Base-by-base conservation (phyloP, 257 asterid species). In the Gynochthodes officinalis region DNA sequence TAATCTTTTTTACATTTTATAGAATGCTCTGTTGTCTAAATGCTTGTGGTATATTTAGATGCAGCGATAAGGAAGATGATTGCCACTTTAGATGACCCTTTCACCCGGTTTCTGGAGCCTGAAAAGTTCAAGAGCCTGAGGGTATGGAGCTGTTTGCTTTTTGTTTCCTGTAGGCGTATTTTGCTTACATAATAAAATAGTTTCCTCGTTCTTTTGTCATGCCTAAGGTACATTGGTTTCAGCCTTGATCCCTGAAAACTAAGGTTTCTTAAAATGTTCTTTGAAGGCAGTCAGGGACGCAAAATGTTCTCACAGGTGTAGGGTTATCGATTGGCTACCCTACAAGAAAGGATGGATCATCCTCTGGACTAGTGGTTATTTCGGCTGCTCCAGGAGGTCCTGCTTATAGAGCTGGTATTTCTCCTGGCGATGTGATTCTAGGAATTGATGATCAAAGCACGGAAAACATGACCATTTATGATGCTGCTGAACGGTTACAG, bases 251-350 rank as follows among this genome's bases (percentile, higher is more conserved):
- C 71, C 66, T 69, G 75, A 62, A 67, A 58, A 74, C 57, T 74
- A 44, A 75, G 79, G 75, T 81, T 48, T 74, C 52, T 77, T 75
- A 68, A 71, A 80, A 77, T 84, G 78, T 85, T 80, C 81, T 82
- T 67, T 88, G 95, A 95, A 92, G 99, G 88, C 97, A 95, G 99
- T 90, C 96, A 21, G 99, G 99, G 78, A 95, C 98, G 65, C 86
- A 92, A 78, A 95, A 73, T 76, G 81, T 87, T 49, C 88, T 95
- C 64, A 95, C 96, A 30, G 99, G 99, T 80, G 99, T 92, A 43
- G 99, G 99, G 69, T 50, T 95, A 65, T 92, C 99, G 58, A 95
- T 95, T 78, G 99, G 96, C 71, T 94, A 94, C 72, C 89, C 95
- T 74, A 82, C 85, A 55, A 87, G 74, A 75, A 89, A 84, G 61